These are phyloP conservation scores for Colletotrichum musicola DNA, from an alignment of 2,329 filamentous ascomycete species.

Conservation along the genomic window DNA sequence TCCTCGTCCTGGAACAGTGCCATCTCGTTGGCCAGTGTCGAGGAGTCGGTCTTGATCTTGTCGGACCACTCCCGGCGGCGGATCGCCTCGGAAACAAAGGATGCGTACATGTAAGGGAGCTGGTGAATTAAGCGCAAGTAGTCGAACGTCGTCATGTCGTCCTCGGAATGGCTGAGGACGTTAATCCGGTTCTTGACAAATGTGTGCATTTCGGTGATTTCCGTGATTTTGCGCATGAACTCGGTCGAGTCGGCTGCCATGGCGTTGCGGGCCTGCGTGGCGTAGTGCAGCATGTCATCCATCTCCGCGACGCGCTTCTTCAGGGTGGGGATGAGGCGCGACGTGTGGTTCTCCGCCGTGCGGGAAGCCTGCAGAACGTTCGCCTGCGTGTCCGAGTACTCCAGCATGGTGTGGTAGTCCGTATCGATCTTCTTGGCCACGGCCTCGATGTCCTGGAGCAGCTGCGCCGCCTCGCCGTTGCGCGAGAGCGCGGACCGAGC, in stretches of 20 bases:
- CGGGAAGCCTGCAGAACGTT: constrained; percentile 73
- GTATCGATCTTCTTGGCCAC: constrained; percentile 88
- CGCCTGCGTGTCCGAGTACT: constrained; percentile 73
- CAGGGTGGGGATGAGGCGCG: constrained; percentile 70
- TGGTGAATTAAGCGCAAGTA: constrained; percentile 83
- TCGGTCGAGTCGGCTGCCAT: constrained; percentile 74
- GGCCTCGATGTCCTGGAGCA: constrained; percentile 87
- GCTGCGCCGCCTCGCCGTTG: constrained; percentile 72
- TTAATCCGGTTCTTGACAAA: constrained; percentile 80
- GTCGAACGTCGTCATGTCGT: constrained; percentile 85
- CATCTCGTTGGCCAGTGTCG: constrained; percentile 91
- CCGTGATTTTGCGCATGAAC: constrained; percentile 86
- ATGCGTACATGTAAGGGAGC: constrained; percentile 90
- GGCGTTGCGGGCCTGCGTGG: constrained; percentile 75
- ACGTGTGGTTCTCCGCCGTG: constrained; percentile 73
- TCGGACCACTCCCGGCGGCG: constrained; percentile 91
- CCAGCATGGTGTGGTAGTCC: constrained; percentile 83
- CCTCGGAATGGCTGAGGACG: constrained; percentile 77
- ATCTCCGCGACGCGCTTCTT: constrained; percentile 70
- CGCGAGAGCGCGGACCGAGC: constrained; percentile 68
- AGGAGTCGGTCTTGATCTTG: constrained; percentile 89
- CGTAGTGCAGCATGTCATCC: constrained; percentile 70
- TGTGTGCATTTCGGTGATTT: constrained; percentile 81
- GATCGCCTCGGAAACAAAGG: constrained; percentile 87
- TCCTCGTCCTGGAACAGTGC: constrained; percentile 94